Base-by-base conservation (phyloP, 495 filamentous ascomycete genomes). In the Penicillium coprophilum region DNA sequence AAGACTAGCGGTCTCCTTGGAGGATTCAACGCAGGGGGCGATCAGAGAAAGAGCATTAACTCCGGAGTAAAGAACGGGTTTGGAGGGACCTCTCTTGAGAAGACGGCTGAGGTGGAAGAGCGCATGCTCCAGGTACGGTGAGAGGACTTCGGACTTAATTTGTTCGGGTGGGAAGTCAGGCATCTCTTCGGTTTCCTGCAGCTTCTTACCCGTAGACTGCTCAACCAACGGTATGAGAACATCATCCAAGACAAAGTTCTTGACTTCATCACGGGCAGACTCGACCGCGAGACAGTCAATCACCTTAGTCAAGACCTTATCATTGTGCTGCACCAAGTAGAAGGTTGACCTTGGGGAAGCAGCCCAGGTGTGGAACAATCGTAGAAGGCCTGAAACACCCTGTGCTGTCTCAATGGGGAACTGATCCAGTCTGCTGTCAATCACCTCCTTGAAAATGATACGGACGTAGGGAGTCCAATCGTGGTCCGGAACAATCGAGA, bases 331-430 rank as follows among this genome's bases (percentile, higher is more conserved):
- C 2, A 81, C 76, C 17, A 98, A 76, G 64, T 91, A 89, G 43
- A 85, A 65, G 1, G 87, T 85, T 0, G 85, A 85, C 57, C 81
- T 79, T 0, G 83, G 75, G 6, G 87, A 78, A 47, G 79, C 79
- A 6, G 89, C 84, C 90, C 95, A 96, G 1, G 87, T 88, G 15
- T 82, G 79, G 67, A 97, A 85, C 20, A 99, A 74, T 50, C 85
- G 86, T 61, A 96, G 83, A 10, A 90, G 78, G 1, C 87, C 90
- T 8, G 94, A 97, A 17, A 96, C 77, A 34, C 89, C 86, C 61
- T 97, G 93, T 0, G 91, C 89, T 21, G 89, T 95, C 73, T 99
- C 93, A 1, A 83, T 78, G 1, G 93, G 83, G 48, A 99, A 84
- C 58, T 88, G 90, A 5, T 89, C 83, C 7, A 97, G 75, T 56